phyloP scores from a whole-genome alignment of 148 eudicot species.

The Rhododendron simsii region DNA sequence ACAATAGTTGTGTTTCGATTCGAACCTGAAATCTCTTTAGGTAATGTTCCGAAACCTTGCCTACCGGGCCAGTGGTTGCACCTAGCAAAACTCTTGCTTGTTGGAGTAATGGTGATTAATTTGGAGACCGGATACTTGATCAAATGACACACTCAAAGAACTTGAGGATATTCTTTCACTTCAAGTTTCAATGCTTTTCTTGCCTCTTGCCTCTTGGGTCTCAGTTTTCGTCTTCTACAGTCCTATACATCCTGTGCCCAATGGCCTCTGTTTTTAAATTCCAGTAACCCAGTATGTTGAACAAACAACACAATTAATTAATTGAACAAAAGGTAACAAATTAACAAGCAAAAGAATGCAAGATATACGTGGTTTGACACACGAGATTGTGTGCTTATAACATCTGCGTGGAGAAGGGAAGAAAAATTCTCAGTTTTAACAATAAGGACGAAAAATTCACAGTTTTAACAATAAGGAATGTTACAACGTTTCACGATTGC shows the following conservation, averaged over 20 bases:
- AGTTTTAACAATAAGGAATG: too few species aligned
- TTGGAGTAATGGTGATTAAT: neutral
- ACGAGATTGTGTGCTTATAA: neutral
- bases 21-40: too few species aligned
- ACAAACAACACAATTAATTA: neutral
- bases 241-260: neutral
- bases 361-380: neutral
- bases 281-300: neutral
- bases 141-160: neutral
- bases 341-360: neutral
- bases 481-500: too few species aligned
- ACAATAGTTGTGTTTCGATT: too few species aligned
- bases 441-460: too few species aligned
- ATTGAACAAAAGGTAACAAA: neutral
- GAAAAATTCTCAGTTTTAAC: too few species aligned
- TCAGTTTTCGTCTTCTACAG: neutral
- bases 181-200: neutral
- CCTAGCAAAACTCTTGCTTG: neutral
- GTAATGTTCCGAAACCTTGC: neutral
- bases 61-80: neutral
- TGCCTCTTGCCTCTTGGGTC: conserved; percentile 1
- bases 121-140: neutral
- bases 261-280: neutral
- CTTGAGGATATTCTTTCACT: neutral
- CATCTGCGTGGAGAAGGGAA: too few species aligned